A percentile compares a stretch with the other conserved stretches of the same genome.
Conservation (phyloP, 441 rosid species). For the Geranium incanum region DNA sequence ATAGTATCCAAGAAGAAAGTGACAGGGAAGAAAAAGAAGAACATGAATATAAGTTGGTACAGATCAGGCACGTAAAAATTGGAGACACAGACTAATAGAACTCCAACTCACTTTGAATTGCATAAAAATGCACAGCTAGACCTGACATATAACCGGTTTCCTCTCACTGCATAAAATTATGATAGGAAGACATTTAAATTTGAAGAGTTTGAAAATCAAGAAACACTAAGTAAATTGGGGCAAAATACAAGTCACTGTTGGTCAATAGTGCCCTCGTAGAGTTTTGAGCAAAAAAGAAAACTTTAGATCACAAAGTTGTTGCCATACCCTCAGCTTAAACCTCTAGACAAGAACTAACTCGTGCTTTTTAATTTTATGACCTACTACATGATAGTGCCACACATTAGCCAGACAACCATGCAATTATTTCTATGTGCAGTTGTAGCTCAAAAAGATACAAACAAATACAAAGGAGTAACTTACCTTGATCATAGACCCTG, state of each 20-base stretch:
- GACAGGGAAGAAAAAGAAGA: neutral
- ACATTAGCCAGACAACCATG: neutral
- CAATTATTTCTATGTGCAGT: neutral
- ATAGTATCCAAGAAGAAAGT: neutral
- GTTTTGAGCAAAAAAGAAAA: neutral
- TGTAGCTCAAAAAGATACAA: neutral
- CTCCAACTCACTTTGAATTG: too few species aligned
- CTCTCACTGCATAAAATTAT: neutral
- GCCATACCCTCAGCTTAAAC: neutral
- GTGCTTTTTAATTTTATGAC: neutral
- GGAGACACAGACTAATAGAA: too few species aligned
- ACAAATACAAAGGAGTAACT: conserved; percentile 3
- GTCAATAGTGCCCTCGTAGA: neutral
- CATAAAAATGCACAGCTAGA: too few species aligned
- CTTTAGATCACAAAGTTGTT: neutral
- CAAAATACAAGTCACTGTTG: neutral
- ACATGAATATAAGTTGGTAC: neutral
- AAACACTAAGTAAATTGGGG: neutral
- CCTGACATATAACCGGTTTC: too few species aligned
- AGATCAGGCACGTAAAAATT: neutral
- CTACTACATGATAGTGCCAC: neutral
- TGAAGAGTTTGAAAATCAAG: neutral
- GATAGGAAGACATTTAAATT: neutral
- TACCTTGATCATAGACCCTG: conserved; percentile 77
- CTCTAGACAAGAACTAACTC: neutral